Percentiles rank a stretch among this genome's conserved stretches.
Evolutionary conservation across 495 filamentous ascomycete species (phyloP).

Genomic region (Penicilliopsis zonata): DNA sequence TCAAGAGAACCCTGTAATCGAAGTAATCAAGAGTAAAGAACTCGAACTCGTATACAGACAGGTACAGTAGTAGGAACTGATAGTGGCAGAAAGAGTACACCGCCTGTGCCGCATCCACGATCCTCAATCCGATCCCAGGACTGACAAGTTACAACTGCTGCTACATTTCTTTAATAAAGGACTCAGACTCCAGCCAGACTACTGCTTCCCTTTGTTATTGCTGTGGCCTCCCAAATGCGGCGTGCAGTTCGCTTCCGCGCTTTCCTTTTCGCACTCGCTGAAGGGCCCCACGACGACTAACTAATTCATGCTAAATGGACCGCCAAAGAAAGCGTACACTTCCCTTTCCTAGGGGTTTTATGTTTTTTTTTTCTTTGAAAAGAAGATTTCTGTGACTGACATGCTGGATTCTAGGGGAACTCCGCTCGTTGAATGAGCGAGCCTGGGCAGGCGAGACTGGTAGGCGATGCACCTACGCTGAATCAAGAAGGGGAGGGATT

Average conservation of each 20-base stretch:
- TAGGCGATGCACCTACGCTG: conserved; percentile 20
- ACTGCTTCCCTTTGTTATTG: conserved; percentile 1
- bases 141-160: too few relatives aligned
- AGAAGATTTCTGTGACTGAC: conserved; percentile 6
- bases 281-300: conserved; percentile 24
- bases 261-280: conserved; percentile 28
- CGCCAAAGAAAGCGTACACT: conserved; percentile 67
- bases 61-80: too few relatives aligned
- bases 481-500: too few relatives aligned
- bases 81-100: too few relatives aligned
- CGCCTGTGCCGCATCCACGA: too few relatives aligned
- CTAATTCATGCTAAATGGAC: conserved; percentile 47
- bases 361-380: conserved; percentile 2
- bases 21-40: too few relatives aligned
- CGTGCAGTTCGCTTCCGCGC: conserved; percentile 26
- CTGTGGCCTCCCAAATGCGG: conserved; percentile 26
- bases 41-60: too few relatives aligned
- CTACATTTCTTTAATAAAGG: too few relatives aligned
- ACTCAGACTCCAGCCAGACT: too few relatives aligned
- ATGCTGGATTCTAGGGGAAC: conserved; percentile 63
- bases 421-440: conserved; percentile 74
- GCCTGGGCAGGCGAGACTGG: conserved; percentile 84
- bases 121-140: too few relatives aligned
- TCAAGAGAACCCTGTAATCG: too few relatives aligned
- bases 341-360: conserved; percentile 7